Evolutionary conservation across 805 yeast genomes (phyloP), one percentile per base, ranked within the genome.

Genomic region (Diddensiella caesifluorescens): DNA sequence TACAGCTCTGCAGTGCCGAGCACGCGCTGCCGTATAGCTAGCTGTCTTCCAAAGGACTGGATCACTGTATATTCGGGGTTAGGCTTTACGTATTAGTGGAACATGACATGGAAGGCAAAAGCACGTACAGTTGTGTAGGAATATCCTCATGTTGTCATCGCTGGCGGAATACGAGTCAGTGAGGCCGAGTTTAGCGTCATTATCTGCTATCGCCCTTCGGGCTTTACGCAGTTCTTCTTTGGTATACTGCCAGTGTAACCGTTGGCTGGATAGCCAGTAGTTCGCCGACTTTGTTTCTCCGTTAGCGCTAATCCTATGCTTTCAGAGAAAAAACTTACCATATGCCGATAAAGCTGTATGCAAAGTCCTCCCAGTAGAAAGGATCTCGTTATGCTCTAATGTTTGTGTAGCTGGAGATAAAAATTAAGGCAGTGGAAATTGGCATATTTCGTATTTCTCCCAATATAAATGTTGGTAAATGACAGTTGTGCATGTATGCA

Each of bases 1-100:
- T 86, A 92, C 1, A 88, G 77, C 53, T 89, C 95, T 0, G 96
- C 95, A 0, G 96, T 84, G 1, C 95, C 83, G 15, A 90, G 60
- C 0, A 92, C 90, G 22, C 87, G 70, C 59, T 90, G 97, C 32
- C 97, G 66, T 13, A 86, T 70, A 44, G 77, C 78, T 41, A 92
- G 66, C 31, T 90, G 69, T 49, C 94, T 70, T 0, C 97, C 97
- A 7, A 90, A 66, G 53, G 80, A 79, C 53, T 80, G 78, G 25
- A 87, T 70, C 46, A 85, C 63, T 40, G 31, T 25, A 26, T 19
- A 32, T n/a, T n/a, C 27, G 10, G 10, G 12, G 12, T 12, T 9
- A 12, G 27, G 27, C 9, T 12, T 25, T 25, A 25, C 12, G 27
- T 9, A 12, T 9, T 12, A 9, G 12, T 25, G 12, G 12, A 25